Base-by-base conservation (phyloP, 2,329 filamentous ascomycete species). In the Cladosporium sp. region DNA sequence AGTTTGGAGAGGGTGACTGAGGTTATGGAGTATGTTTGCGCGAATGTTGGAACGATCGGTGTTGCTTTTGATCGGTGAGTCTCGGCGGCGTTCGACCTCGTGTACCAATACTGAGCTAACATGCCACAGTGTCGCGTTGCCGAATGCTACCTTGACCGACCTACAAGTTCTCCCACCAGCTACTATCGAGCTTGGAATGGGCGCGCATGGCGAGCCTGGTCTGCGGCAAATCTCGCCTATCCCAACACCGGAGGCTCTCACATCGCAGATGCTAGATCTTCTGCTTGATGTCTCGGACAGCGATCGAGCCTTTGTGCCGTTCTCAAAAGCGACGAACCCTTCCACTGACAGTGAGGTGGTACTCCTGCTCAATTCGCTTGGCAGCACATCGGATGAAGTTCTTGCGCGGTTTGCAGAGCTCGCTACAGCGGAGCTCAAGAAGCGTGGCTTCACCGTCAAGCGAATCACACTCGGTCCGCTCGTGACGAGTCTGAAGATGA, bases 131-230 rank as follows among this genome's bases (percentile, higher is more conserved):
- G 75, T 78, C 10, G 75, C 76, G 28, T 65, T 78, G n/a, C 76
- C 77, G 7, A 78, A 77, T 55, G 85, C 85, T 2, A 87, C 85
- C 0, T 78, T 89, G 32, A 86, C 87, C 59, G 86, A 88, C 70
- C 86, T 87, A 70, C 86, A 88, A 69, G 80, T 77, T 18, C 80
- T 88, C 2, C 78, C 76, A 11, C 74, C 77, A 1, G 76, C 86
- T 65, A 86, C 86, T 65, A 75, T 89, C 41, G 87, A 88, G 74
- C 80, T 90, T n/a, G 88, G 88, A 3, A 89, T 87, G 26, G 88
- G 88, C 0, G 87, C 87, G 15, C 88, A 90, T 74, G 89, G 89
- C 72, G 88, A 90, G 75, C 87, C 88, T 0, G 88, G 79, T 0
- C 84, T 87, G 71, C 81, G 80, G 72, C 86, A 86, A 74, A 74